A percentile compares a stretch with the other conserved stretches of the same genome.
Conservation (phyloP, 2,329 filamentous ascomycete species). For the Alternaria brassicicola region DNA sequence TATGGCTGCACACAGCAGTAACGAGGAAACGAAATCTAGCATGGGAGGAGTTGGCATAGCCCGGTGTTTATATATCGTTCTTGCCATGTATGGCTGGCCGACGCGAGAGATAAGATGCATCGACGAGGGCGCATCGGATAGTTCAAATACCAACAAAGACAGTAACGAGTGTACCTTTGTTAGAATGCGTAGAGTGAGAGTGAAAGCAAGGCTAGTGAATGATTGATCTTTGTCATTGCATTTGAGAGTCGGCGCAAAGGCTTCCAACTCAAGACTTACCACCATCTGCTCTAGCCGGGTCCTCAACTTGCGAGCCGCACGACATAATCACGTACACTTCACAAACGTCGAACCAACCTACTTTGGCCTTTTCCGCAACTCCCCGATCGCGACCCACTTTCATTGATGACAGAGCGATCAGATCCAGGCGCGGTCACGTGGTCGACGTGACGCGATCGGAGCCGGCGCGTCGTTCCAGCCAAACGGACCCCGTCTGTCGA, state of each 20-base stretch:
- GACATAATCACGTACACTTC: neutral
- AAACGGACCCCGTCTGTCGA: constrained; percentile 15
- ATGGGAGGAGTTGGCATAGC: neutral
- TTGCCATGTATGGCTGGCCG: no score
- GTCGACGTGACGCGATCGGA: constrained; percentile 18
- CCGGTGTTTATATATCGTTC: neutral
- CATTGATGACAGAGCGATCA: constrained; percentile 16
- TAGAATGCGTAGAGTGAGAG: neutral
- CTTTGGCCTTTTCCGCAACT: neutral
- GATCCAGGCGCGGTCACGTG: constrained; percentile 19
- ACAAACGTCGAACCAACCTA: neutral
- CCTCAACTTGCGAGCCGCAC: neutral
- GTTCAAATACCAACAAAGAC: neutral
- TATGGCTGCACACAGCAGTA: neutral
- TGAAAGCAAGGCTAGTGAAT: neutral
- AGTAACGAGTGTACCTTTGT: neutral
- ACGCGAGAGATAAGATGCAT: neutral
- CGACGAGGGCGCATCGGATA: no score
- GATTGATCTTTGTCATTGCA: neutral
- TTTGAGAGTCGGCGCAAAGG: neutral
- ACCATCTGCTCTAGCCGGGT: neutral
- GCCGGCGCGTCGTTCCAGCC: constrained; percentile 17
- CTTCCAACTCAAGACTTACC: neutral
- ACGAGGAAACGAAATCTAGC: neutral
- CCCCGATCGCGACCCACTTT: neutral